Conservation (phyloP, 2,329 filamentous ascomycete species). For the Stachybotrys chartarum region DNA sequence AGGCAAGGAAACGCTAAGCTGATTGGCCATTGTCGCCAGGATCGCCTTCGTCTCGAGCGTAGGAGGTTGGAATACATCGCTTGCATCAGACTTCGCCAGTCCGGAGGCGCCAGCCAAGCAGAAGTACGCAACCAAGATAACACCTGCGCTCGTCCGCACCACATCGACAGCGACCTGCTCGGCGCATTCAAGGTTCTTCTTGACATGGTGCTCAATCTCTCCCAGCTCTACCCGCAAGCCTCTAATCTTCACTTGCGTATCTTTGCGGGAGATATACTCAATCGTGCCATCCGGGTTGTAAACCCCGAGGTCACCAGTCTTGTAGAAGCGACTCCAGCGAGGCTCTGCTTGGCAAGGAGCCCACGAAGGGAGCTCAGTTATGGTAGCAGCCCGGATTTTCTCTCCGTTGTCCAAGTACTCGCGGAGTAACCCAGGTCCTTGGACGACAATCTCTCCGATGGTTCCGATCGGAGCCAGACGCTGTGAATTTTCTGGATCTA, state of each 20-base stretch:
- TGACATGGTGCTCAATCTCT: slow-evolving; percentile 5
- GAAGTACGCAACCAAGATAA: neutral
- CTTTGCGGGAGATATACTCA: slow-evolving; percentile 36
- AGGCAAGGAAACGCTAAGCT: neutral
- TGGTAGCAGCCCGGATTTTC: neutral
- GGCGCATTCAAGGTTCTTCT: neutral
- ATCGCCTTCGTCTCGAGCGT: neutral
- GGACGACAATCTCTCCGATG: slow-evolving; percentile 10
- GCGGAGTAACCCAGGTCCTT: slow-evolving; percentile 10
- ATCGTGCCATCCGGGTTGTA: neutral
- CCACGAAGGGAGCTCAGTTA: neutral
- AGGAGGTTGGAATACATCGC: neutral
- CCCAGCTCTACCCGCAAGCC: slow-evolving; percentile 44
- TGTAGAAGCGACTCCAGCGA: neutral
- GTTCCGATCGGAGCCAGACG: slow-evolving; percentile 7
- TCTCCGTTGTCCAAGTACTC: slow-evolving; percentile 12
- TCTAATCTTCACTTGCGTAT: slow-evolving; percentile 47
- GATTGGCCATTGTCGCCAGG: neutral
- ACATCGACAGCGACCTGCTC: slow-evolving; percentile 2
- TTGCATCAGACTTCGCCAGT: neutral
- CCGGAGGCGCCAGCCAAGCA: neutral
- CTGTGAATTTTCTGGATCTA: slow-evolving; percentile 9
- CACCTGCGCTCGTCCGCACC: neutral
- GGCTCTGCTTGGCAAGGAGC: neutral
- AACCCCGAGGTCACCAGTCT: neutral